phyloP scores from a whole-genome alignment of 1,284 basidiomycete genomes.

The Boletus chippewaensis region DNA sequence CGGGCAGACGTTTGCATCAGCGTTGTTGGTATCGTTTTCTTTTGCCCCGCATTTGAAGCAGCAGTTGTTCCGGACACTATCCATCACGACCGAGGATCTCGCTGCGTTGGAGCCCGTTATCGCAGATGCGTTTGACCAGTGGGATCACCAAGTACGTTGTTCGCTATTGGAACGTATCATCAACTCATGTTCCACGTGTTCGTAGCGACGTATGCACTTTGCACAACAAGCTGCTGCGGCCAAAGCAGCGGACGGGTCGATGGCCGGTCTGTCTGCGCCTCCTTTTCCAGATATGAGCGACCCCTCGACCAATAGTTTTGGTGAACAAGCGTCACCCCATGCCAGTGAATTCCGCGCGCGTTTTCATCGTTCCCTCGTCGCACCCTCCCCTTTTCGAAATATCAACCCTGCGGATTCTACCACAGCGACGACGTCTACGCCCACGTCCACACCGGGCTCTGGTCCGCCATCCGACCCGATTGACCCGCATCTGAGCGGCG shows the following conservation, averaged over 20 bases:
- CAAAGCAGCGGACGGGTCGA: conserved; percentile 30
- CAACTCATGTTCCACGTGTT: conserved; percentile 4
- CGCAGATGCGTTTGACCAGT: conserved; percentile 74
- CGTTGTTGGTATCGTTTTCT: conserved; percentile 62
- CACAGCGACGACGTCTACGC: conserved; percentile 31
- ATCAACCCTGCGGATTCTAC: conserved; percentile 30
- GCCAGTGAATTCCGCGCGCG: conserved; percentile 62
- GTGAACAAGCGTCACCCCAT: conserved; percentile 26
- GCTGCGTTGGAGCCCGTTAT: conserved; percentile 69
- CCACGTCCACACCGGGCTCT: conserved; percentile 36
- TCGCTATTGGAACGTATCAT: neutral
- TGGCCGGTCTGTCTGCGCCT: conserved; percentile 33
- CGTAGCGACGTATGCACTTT: conserved; percentile 58
- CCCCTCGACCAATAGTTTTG: conserved; percentile 30
- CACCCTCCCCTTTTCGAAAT: conserved; percentile 58
- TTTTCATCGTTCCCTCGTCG: conserved; percentile 59
- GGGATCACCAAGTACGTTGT: conserved; percentile 62
- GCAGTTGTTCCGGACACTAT: conserved; percentile 61
- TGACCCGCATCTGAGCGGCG: conserved; percentile 40
- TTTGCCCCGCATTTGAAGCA: conserved; percentile 66
- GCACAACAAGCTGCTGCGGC: conserved; percentile 44
- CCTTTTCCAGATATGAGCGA: conserved; percentile 33
- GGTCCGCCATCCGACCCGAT: conserved; percentile 39
- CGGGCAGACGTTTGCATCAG: conserved; percentile 69
- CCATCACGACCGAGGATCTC: conserved; percentile 72